phyloP scores from a whole-genome alignment of 1,284 basidiomycete genomes.

The Sanghuangporus sanghuang region DNA sequence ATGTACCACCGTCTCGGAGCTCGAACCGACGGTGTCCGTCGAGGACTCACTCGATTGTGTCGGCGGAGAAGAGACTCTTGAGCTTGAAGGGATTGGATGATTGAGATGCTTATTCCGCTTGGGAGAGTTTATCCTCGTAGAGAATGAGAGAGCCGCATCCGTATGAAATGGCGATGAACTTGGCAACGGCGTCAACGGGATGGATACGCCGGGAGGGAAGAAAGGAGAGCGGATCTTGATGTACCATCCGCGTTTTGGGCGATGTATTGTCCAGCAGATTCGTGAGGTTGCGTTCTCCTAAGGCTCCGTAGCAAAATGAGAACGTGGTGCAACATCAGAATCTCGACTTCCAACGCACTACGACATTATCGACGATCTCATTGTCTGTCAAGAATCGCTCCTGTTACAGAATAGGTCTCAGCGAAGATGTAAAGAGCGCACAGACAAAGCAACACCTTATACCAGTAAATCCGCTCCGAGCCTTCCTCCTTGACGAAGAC shows the following conservation, averaged over 20 bases:
- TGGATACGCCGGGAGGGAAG: slow-evolving; percentile 60
- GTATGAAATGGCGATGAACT: slow-evolving; percentile 47
- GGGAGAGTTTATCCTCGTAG: slow-evolving; percentile 48
- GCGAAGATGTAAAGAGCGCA: not conserved
- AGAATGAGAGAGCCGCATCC: slow-evolving; percentile 59
- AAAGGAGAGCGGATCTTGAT: slow-evolving; percentile 62
- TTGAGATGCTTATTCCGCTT: slow-evolving; percentile 18
- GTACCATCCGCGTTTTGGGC: slow-evolving; percentile 75
- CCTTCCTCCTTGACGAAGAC: slow-evolving; percentile 59
- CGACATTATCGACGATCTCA: slow-evolving; percentile 68
- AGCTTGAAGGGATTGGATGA: slow-evolving; percentile 29
- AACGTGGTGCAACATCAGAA: not conserved
- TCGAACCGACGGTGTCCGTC: not conserved
- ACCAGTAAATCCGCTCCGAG: slow-evolving; percentile 60
- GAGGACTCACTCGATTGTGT: not conserved
- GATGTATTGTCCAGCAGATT: slow-evolving; percentile 68
- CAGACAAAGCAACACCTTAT: slow-evolving; percentile 44
- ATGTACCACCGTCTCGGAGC: slow-evolving; percentile 33
- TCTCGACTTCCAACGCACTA: slow-evolving; percentile 39
- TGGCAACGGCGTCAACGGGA: slow-evolving; percentile 56
- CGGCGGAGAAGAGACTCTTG: slow-evolving; percentile 19
- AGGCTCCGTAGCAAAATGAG: not conserved
- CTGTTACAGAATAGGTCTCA: slow-evolving; percentile 31
- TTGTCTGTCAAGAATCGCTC: slow-evolving; percentile 67
- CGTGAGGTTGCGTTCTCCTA: slow-evolving; percentile 63